Evolutionary conservation across 2,329 filamentous ascomycete species (phyloP), one percentile per base, ranked within the genome.

Genomic region (Talaromyces sp.): DNA sequence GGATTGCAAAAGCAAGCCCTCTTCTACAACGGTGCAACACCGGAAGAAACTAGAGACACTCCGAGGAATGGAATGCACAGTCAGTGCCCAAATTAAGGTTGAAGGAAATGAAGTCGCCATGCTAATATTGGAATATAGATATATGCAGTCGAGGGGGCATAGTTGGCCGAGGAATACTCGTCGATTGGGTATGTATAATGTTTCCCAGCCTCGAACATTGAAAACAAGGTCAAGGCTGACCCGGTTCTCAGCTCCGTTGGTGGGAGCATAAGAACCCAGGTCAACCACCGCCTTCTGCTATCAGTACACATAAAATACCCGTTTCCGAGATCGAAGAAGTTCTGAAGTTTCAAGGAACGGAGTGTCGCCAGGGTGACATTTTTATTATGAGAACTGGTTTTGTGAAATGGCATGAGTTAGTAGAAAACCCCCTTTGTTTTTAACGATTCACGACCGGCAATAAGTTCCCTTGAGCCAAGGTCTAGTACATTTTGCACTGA

Each of bases 331-430:
- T 61, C 4, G 27, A 61, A 49, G 58, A 49, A 17, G 58, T 36
- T 3, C 43, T 61, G 2, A 6, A 10, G 5, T 61, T 6, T 31
- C 58, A 61, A 25, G 27, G 40, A 2, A 61, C 58, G 31, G 15
- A 61, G 27, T 36, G 7, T 2, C n/a, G 27, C 2, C 58, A 61
- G 19, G 58, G 27, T 34, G 58, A 61, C 17, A 49, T 61, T 13
- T 61, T 61, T 3, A 34, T 61, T 5, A 22, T 61, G 3, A 10
- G 58, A 1, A 61, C 58, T 15, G 58, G 43, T 4, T 47, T 49
- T 34, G 40, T 60, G 15, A 38, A 17, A 19, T 60, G 58, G 58
- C 58, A 60, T 45, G 58, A 60, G 58, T 60, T 45, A 15, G 54
- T 31, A 31, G 8, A 31, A 7, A 31, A 7, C 29, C 29, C 29